These are phyloP conservation scores for Citrus sinensis DNA, from an alignment of 345 rosid genomes.

Conservation along the genomic window DNA sequence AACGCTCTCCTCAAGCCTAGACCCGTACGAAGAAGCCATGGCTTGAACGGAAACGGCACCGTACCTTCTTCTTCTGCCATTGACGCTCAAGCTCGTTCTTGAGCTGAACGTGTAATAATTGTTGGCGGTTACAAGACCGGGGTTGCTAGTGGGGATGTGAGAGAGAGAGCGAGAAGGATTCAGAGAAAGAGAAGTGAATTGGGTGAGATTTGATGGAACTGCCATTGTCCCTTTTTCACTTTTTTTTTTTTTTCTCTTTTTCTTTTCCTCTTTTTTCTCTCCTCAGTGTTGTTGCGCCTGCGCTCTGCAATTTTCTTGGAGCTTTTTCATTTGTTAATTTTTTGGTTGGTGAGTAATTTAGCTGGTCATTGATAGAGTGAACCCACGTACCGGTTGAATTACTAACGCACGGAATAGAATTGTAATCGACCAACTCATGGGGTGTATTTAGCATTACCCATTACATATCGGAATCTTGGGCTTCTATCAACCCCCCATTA, in stretches of 20 bases:
- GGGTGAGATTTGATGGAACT: constrained; percentile 34
- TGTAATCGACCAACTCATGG: fast-evolving
- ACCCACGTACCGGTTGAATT: too few relatives aligned
- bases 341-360: too few relatives aligned
- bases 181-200: constrained; percentile 33
- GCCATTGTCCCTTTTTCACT: constrained; percentile 41
- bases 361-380: too few relatives aligned
- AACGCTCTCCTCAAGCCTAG: constrained; percentile 72
- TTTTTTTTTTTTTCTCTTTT: neutral
- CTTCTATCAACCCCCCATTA: too few relatives aligned
- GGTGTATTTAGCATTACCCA: too few relatives aligned
- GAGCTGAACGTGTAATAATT: neutral
- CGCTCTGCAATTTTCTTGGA: neutral
- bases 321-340: neutral
- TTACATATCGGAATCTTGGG: too few relatives aligned
- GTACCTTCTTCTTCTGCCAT: constrained; percentile 31
- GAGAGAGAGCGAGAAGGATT: constrained; percentile 33
- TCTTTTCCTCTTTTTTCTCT: too few relatives aligned
- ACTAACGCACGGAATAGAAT: fast-evolving
- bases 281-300: neutral
- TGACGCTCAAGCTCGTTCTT: constrained; percentile 16
- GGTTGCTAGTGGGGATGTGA: constrained; percentile 2
- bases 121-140: constrained; percentile 4
- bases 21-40: constrained; percentile 75
- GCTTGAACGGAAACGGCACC: constrained; percentile 43